Evolutionary conservation across 805 yeast genomes (phyloP).

Genomic region (Ascoidea tarda): DNA sequence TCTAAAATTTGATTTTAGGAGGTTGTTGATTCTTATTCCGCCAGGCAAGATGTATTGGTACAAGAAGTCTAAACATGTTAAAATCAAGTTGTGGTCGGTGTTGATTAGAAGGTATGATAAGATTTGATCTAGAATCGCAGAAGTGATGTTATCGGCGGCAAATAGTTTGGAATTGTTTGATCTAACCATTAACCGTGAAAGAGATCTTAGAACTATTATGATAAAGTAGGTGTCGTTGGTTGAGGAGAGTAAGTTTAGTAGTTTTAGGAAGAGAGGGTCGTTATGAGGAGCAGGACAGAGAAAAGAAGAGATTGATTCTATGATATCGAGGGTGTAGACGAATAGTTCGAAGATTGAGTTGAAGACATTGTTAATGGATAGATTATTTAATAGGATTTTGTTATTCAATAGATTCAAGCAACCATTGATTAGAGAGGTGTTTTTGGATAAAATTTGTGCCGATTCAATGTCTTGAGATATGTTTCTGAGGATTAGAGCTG

Average conservation of each 20-base stretch:
- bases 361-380: constrained; percentile 13
- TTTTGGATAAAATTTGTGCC: constrained; percentile 60
- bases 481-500: constrained; percentile 53
- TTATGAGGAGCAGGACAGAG: constrained; percentile 60
- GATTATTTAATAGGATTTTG: constrained; percentile 16
- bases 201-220: constrained; percentile 56
- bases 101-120: constrained; percentile 44
- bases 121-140: constrained; percentile 34
- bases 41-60: constrained; percentile 68
- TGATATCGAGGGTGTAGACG: constrained; percentile 58
- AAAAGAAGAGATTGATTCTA: constrained; percentile 76
- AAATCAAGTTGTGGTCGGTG: constrained; percentile 56
- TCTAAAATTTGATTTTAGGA: constrained; percentile 33
- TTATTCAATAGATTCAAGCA: constrained; percentile 26
- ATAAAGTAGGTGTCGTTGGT: constrained; percentile 57
- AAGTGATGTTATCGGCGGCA: constrained; percentile 33
- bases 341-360: constrained; percentile 34
- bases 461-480: constrained; percentile 71
- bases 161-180: constrained; percentile 28
- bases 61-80: constrained; percentile 67
- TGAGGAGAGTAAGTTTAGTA: constrained; percentile 34
- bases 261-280: constrained; percentile 48
- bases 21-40: constrained; percentile 35
- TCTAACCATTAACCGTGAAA: constrained; percentile 67
- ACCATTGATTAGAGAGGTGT: constrained; percentile 29